phyloP scores from a whole-genome alignment of 257 asterid species.

The Solanum sejunctum region DNA sequence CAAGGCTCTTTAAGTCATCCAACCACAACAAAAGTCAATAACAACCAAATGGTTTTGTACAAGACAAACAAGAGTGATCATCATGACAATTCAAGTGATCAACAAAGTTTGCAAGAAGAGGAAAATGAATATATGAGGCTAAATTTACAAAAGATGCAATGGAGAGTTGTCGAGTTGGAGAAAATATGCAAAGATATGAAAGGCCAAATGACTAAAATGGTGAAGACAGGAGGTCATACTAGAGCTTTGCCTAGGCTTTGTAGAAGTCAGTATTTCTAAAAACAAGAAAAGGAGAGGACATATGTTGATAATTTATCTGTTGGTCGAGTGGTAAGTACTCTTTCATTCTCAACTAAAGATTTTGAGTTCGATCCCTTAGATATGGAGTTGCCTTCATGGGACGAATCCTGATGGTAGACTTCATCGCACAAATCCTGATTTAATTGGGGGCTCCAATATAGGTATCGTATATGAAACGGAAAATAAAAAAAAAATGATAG shows the following conservation, averaged over 20 bases:
- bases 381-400: background rate
- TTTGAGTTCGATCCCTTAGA: background rate
- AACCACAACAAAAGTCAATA: background rate
- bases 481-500: background rate
- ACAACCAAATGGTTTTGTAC: constrained; percentile 23
- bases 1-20: constrained; percentile 21
- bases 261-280: constrained; percentile 4
- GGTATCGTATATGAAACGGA: background rate
- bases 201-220: constrained; percentile 62
- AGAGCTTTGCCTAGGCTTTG: constrained; percentile 51
- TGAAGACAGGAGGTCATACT: constrained; percentile 10
- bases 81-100: background rate
- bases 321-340: background rate
- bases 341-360: background rate
- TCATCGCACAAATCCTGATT: background rate
- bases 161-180: constrained; percentile 73
- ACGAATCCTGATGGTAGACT: background rate
- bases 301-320: background rate
- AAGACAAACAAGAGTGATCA: constrained; percentile 5
- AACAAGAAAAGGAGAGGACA: background rate
- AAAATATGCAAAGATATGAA: constrained; percentile 62
- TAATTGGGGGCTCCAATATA: background rate
- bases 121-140: constrained; percentile 21
- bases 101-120: background rate
- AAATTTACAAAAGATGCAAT: constrained; percentile 44